Percentiles rank a stretch among this genome's conserved stretches.
Conservation (phyloP, 2,329 filamentous ascomycete genomes). For the Colletotrichum acutatum region DNA sequence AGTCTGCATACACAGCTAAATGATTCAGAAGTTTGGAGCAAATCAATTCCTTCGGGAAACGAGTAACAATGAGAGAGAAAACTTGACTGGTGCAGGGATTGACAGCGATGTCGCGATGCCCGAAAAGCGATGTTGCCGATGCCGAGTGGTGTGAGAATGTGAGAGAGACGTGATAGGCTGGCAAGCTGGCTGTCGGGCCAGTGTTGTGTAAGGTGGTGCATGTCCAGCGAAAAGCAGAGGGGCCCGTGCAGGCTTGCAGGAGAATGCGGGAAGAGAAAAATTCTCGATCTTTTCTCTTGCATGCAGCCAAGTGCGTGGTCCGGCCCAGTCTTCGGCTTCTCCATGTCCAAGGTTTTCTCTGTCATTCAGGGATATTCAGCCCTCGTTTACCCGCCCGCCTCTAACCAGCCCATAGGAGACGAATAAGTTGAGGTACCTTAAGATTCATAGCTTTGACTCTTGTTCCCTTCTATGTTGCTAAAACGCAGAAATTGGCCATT, state of each 20-base stretch:
- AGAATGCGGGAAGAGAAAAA: neutral
- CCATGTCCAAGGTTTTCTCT: neutral
- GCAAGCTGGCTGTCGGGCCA: no score
- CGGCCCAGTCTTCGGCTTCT: constrained; percentile 10
- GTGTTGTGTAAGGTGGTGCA: no score
- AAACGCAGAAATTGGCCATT: no score
- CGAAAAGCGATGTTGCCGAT: neutral
- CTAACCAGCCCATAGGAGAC: neutral
- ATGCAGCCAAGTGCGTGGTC: constrained; percentile 20
- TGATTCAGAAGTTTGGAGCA: no score
- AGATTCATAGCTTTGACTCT: no score
- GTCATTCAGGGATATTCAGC: neutral
- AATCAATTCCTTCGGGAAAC: neutral
- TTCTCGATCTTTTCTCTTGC: constrained; percentile 4
- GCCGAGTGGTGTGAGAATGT: neutral
- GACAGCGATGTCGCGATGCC: neutral
- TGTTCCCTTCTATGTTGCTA: no score
- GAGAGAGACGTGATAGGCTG: neutral
- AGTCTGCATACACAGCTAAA: neutral
- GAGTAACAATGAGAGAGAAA: neutral
- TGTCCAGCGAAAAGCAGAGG: no score
- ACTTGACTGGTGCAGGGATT: neutral
- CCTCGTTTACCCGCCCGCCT: neutral
- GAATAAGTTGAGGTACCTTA: no score
- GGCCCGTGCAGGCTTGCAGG: neutral